Evolutionary conservation across 1,139 yeast genomes (phyloP), one percentile per base, ranked within the genome.

Genomic region (Pneumocystis oryctolagi): DNA sequence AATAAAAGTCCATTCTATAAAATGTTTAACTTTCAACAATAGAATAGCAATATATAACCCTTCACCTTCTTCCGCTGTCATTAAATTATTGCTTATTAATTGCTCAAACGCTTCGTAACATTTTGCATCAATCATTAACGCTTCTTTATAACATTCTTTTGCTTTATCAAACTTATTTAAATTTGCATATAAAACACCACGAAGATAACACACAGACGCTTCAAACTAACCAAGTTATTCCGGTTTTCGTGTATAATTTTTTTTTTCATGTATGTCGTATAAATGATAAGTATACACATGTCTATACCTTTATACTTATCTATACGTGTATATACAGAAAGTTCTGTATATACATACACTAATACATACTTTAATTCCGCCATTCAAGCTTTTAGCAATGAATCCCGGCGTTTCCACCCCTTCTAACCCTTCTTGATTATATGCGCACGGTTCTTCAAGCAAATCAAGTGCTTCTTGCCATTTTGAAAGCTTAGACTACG

Each of bases 31-130:
- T 25, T 30, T 20, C 4, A 6, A 14, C 18, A 30, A 14, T 28
- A 18, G 37, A 6, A 25, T 42, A n/a, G 8, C n/a, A 37, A 37
- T 37, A 32, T n/a, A n/a, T 20, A 6, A 18, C 28, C 25, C 2
- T 16, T 39, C 62, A 25, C 70, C 92, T 70, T 92, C 97, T 30
- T 78, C 75, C 0, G 97, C 95, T 0, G 95, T 82, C 76, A 94
- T 77, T 67, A 90, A 78, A 70, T 84, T 85, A 69, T 87, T 87
- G 55, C 80, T 76, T 2, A 88, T 80, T 62, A 94, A 78, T 71
- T 87, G 92, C 69, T 87, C 83, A 72, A 89, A 89, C 0, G 98
- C 97, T 69, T 94, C 98, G 72, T 79, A 92, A 73, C 97, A 92
- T 71, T 89, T 89, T 12, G 87, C 90, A 73, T 94, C 98, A 1